phyloP scores from a whole-genome alignment of 73 alveolate species.

The Blepharisma stoltei region DNA sequence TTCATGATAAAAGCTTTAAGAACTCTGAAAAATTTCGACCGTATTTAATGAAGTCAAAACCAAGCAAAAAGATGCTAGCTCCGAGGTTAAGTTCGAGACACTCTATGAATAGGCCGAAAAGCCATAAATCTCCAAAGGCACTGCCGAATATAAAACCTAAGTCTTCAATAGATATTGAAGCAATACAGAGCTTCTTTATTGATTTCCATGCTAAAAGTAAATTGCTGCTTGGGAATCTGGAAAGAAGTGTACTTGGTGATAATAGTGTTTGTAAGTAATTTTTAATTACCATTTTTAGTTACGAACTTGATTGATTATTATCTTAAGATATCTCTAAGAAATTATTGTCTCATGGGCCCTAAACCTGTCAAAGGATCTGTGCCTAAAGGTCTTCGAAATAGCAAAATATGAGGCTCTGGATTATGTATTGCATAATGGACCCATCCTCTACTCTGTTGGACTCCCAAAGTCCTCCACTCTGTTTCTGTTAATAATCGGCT shows the following conservation, averaged over 20 bases:
- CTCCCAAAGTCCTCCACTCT: slow-evolving; percentile 94
- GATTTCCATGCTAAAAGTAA: slow-evolving; percentile 8
- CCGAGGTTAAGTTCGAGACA: not conserved
- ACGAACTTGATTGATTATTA: too few relatives aligned
- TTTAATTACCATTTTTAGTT: too few relatives aligned
- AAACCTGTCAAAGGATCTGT: slow-evolving; percentile 94
- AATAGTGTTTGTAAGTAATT: not conserved
- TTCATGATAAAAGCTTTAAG: not conserved
- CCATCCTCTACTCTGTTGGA: slow-evolving; percentile 90
- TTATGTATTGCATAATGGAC: slow-evolving; percentile 86
- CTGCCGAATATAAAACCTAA: not conserved
- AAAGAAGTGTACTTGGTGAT: not conserved
- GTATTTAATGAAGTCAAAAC: not conserved
- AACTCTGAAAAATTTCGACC: not conserved
- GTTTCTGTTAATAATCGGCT: slow-evolving; percentile 72
- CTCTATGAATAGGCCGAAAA: not conserved
- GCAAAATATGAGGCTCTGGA: slow-evolving; percentile 92
- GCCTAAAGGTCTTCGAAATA: slow-evolving; percentile 94
- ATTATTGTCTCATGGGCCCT: too few relatives aligned
- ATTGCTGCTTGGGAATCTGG: not conserved
- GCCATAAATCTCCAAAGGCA: not conserved
- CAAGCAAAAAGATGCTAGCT: not conserved
- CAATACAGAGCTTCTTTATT: not conserved
- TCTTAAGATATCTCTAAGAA: too few relatives aligned
- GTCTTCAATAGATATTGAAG: not conserved